These are phyloP conservation scores for Acanthamoeba triangularis DNA, from an alignment of 208 protist genomes.

Conservation along the genomic window DNA sequence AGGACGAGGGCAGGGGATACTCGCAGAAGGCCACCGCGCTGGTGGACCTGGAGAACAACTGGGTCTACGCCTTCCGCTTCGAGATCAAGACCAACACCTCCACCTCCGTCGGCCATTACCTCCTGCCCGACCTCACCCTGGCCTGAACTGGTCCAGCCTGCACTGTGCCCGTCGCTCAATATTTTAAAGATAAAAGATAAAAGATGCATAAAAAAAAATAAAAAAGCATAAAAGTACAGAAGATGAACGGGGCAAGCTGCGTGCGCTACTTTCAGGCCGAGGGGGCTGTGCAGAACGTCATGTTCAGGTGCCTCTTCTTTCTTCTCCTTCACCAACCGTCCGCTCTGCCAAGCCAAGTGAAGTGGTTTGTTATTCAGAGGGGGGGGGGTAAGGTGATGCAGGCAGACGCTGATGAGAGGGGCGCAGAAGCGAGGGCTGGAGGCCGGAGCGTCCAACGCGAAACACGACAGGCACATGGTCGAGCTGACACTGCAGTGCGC, in stretches of 20 bases:
- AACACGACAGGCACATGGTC: not conserved
- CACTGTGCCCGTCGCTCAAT: no score
- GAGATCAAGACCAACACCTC: conserved; percentile 51
- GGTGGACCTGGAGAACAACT: conserved; percentile 54
- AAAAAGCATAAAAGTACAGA: not conserved
- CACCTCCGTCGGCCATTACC: conserved; percentile 13
- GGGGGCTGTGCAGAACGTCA: conserved; percentile 33
- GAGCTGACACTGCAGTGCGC: not conserved
- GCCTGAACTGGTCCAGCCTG: no score
- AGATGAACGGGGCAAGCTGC: not conserved
- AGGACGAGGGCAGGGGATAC: not conserved
- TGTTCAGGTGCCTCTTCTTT: conserved; percentile 13
- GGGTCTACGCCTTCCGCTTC: conserved; percentile 58
- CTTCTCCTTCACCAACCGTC: not conserved
- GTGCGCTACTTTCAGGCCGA: conserved; percentile 14
- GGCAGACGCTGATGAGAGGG: conserved; percentile 34
- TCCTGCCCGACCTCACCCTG: not conserved
- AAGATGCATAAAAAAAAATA: not conserved
- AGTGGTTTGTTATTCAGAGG: not conserved
- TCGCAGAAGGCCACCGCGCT: not conserved
- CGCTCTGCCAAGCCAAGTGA: not conserved
- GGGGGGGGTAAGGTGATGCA: not conserved
- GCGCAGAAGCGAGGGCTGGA: not conserved
- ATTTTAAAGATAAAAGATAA: not conserved
- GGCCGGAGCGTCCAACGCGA: conserved; percentile 20